Evolutionary conservation across 176 grass and related monocot genomes (phyloP).

Genomic region (Eremochloa ophiuroides): DNA sequence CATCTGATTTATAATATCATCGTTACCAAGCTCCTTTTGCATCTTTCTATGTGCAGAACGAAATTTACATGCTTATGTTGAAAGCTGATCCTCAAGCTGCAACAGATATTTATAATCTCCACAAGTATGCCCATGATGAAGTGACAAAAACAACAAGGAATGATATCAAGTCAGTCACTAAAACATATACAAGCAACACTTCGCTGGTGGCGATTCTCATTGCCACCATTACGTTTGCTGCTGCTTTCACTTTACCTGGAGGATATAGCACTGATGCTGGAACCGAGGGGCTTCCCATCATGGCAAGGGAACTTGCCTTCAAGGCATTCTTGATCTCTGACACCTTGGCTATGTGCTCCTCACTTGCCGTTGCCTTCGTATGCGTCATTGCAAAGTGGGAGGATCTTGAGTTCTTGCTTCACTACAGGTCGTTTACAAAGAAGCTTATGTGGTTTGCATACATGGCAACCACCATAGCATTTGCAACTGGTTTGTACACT

Average conservation of each 20-base stretch:
- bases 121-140: too few relatives aligned
- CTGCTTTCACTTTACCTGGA: too few relatives aligned
- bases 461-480: too few relatives aligned
- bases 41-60: background rate
- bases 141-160: too few relatives aligned
- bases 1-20: too few relatives aligned
- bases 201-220: too few relatives aligned
- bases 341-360: background rate
- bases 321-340: conserved; percentile 15
- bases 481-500: too few relatives aligned
- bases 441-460: too few relatives aligned
- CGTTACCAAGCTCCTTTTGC: background rate
- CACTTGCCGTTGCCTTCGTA: conserved; percentile 14
- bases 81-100: background rate
- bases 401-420: conserved; percentile 28
- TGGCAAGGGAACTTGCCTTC: background rate
- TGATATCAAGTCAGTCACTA: too few relatives aligned
- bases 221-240: too few relatives aligned
- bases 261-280: background rate
- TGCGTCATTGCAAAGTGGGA: conserved; percentile 19
- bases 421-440: conserved; percentile 29
- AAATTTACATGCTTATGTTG: conserved; percentile 14
- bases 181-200: too few relatives aligned
- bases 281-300: conserved; percentile 6
- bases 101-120: background rate